phyloP scores from a whole-genome alignment of 257 asterid species.

The Ilex aquifolium region DNA sequence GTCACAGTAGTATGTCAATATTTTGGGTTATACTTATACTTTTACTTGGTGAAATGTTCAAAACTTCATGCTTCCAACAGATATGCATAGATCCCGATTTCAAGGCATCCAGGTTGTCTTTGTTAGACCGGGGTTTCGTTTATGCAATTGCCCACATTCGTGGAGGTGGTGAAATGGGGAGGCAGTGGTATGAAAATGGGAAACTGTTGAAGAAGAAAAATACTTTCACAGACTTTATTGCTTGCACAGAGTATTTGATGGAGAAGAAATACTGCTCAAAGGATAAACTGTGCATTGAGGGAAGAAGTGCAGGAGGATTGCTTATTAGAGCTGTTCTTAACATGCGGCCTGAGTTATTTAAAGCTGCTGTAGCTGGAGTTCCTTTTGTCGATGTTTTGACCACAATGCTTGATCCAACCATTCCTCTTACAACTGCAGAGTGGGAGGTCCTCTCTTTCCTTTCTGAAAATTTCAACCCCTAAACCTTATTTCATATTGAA shows the following conservation, averaged over 20 bases:
- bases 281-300: conserved; percentile 81
- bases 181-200: conserved; percentile 94
- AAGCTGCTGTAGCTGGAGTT: conserved; percentile 90
- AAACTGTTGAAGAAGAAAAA: conserved; percentile 81
- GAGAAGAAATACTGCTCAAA: conserved; percentile 74
- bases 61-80: conserved; percentile 31
- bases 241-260: conserved; percentile 77
- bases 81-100: conserved; percentile 72
- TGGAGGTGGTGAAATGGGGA: conserved; percentile 99
- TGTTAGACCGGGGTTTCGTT: conserved; percentile 87
- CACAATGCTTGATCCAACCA: conserved; percentile 96
- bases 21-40: too few relatives aligned
- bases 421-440: conserved; percentile 96
- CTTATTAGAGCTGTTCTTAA: conserved; percentile 86
- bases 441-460: conserved; percentile 75
- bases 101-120: conserved; percentile 72
- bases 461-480: not conserved
- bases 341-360: conserved; percentile 90
- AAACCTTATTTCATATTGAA: too few relatives aligned
- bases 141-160: conserved; percentile 78
- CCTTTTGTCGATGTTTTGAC: conserved; percentile 94
- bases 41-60: not conserved
- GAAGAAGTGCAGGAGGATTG: conserved; percentile 98
- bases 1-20: too few relatives aligned
- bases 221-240: conserved; percentile 87